Evolutionary conservation across 2,329 filamentous ascomycete species (phyloP), one percentile per base, ranked within the genome.

Genomic region (Cladobotryum mycophilum): DNA sequence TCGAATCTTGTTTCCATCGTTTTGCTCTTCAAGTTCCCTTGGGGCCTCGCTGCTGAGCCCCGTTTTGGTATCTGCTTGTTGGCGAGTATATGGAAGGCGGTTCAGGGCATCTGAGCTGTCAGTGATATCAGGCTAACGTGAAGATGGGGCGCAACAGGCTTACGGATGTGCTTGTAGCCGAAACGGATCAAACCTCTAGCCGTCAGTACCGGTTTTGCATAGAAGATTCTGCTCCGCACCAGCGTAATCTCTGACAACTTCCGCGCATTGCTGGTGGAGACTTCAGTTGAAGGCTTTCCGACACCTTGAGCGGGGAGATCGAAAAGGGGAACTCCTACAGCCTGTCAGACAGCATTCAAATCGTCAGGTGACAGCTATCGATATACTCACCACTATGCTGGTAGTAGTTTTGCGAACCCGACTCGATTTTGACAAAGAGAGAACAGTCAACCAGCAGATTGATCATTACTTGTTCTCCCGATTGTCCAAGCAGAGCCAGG

Each of bases 161-260:
- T 76, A 95, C 88, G 91, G 50, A 89, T 89, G 64, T 88, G 87
- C 56, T 84, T 82, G 48, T 95, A 76, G 2, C 93, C 92, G 64
- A 87, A 85, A 15, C 81, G 78, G 7, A 93, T 78, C 8, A 75
- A 68, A 3, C 86, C 85, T 58, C 79, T 80, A 3, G 81, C 74
- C 60, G 86, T 92, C 30, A 91, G 71, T 2, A 80, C 77, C 17
- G 89, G 81, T 58, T 82, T 84, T 18, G 88, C 86, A 67, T 96
- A 97, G 45, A 97, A 76, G 75, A 96, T 95, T 17, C 89, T 82
- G 61, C 81, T 89, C 53, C 91, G 84, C 43, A 91, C 81, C 60
- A 99, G 86, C 1, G 74, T 70, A 51, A 97, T 89, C 14, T 82
- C 79, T 38, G 78, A 79, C 9, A 76, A 72, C 14, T 67, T 63